Base-by-base conservation (phyloP, 1,139 yeast genomes). In the Nakaseomyces delphensis region DNA sequence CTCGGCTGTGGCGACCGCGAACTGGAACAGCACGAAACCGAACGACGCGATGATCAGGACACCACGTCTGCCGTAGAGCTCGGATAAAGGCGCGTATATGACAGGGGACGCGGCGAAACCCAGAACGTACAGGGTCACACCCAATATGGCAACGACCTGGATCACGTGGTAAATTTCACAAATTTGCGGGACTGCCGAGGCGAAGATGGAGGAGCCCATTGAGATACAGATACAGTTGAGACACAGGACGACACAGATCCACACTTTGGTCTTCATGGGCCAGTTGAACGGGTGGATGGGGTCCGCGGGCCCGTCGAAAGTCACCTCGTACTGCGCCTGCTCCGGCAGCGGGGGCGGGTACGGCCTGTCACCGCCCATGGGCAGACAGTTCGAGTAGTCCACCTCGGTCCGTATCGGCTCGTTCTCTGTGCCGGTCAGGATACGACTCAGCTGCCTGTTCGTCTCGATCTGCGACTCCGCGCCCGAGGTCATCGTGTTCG, bases 61-160 rank as follows among this genome's bases (percentile, higher is more conserved):
- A 2, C 69, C 60, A 55, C 73, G 74, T 61, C 95, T 74, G 41
- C 95, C 95, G 52, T 71, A 79, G 40, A 81, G 58, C 60, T 83
- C 94, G 7, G 89, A 79, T 37, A 83, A 57, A 4, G 95, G 95
- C 16, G 91, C 94, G 78, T 84, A 84, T 31, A 83, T 52, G 30
- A 83, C 66, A 6, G 95, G 95, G 14, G 95, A 94, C 0, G 82
- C 71, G 0, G 93, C 94, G 60, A 83, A 83, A 16, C 95, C 95
- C 36, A 81, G 56, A 16, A 85, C 94, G 53, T 75, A 85, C 23
- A 84, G 67, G 0, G 93, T 77, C 10, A 83, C 71, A 42, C 84
- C 82, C 36, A 84, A 67, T 7, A 80, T 70, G 7, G 79, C 76
- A 3, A 76, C 82, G 14, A 73, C 77, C 8, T 56, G 49, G 16